A percentile compares a stretch with the other conserved stretches of the same genome.
These are phyloP conservation scores for Phascolomyces articulosus DNA, from an alignment of 371 early-diverging fungal genomes.

Conservation along the genomic window DNA sequence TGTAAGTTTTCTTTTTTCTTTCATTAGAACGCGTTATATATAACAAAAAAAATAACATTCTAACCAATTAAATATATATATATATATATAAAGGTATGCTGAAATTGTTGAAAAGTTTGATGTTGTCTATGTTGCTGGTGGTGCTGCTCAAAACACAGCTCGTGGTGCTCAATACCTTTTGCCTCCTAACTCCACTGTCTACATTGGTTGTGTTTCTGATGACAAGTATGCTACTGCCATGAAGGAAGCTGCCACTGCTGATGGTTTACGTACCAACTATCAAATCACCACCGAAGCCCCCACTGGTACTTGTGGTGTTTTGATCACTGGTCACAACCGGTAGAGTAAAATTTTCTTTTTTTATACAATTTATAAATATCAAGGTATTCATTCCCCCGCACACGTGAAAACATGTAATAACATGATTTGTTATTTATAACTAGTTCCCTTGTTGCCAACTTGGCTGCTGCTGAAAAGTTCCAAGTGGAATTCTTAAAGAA, in stretches of 20 bases:
- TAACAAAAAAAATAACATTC: not conserved
- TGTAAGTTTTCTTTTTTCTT: slow-evolving; percentile 55
- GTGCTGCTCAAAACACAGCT: slow-evolving; percentile 94
- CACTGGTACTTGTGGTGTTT: slow-evolving; percentile 94
- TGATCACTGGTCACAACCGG: slow-evolving; percentile 90
- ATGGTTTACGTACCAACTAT: slow-evolving; percentile 89
- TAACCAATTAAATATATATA: not conserved
- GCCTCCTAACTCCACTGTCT: slow-evolving; percentile 85
- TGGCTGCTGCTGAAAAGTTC: slow-evolving; percentile 93
- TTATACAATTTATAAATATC: no score
- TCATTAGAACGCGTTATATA: not conserved
- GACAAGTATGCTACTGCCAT: slow-evolving; percentile 82
- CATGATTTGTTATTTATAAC: not conserved
- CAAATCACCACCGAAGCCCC: slow-evolving; percentile 67
- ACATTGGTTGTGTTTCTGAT: slow-evolving; percentile 89
- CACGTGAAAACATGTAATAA: no score
- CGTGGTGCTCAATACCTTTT: slow-evolving; percentile 91
- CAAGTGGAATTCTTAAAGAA: slow-evolving; percentile 70
- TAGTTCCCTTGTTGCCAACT: slow-evolving; percentile 88
- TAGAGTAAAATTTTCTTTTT: slow-evolving; percentile 21
- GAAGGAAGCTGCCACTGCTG: slow-evolving; percentile 76
- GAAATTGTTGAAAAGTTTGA: slow-evolving; percentile 75
- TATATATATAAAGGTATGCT: slow-evolving; percentile 57
- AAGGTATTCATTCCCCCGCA: no score
- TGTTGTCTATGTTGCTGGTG: slow-evolving; percentile 91